Evolutionary conservation across 176 grass and related monocot species (phyloP).

Genomic region (Musa itinerans): DNA sequence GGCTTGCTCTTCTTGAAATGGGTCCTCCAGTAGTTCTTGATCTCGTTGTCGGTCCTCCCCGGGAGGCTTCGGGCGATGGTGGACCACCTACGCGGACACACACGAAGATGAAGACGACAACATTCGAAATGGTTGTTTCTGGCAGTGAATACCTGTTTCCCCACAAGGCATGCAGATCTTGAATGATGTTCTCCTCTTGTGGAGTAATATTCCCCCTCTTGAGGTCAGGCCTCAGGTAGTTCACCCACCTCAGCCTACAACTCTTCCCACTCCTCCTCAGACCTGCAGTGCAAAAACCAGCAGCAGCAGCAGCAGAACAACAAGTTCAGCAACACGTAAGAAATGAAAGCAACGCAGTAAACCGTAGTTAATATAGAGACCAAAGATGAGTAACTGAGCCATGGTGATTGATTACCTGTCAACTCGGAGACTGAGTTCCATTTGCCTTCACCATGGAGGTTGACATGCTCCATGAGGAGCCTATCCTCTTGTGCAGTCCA

Average conservation of each 20-base stretch:
- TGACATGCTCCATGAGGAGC: not conserved
- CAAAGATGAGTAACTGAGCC: too few species aligned
- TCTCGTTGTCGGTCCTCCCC: not conserved
- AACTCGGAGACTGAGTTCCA: not conserved
- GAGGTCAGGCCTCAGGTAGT: constrained; percentile 82
- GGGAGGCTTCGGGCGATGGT: constrained; percentile 6
- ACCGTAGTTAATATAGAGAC: too few species aligned
- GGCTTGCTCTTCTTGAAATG: constrained; percentile 7
- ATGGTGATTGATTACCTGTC: not conserved
- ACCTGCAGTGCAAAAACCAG: constrained; percentile 13
- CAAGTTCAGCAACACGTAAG: not conserved
- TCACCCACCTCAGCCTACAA: constrained; percentile 80
- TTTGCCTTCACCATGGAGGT: not conserved
- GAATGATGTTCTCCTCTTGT: constrained; percentile 68
- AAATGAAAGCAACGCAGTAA: not conserved
- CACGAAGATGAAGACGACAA: too few species aligned
- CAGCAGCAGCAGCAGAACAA: not conserved
- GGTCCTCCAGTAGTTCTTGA: constrained; percentile 5
- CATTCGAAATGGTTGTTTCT: not conserved
- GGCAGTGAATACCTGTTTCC: constrained; percentile 50
- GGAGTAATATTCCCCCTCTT: constrained; percentile 75
- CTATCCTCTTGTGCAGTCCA: not conserved
- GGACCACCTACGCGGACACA: not conserved
- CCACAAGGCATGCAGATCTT: constrained; percentile 81
- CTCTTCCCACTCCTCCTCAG: constrained; percentile 89